A percentile compares a stretch with the other conserved stretches of the same genome.
phyloP scores from a whole-genome alignment of 306 rosid genomes.

The Casuarina glauca region DNA sequence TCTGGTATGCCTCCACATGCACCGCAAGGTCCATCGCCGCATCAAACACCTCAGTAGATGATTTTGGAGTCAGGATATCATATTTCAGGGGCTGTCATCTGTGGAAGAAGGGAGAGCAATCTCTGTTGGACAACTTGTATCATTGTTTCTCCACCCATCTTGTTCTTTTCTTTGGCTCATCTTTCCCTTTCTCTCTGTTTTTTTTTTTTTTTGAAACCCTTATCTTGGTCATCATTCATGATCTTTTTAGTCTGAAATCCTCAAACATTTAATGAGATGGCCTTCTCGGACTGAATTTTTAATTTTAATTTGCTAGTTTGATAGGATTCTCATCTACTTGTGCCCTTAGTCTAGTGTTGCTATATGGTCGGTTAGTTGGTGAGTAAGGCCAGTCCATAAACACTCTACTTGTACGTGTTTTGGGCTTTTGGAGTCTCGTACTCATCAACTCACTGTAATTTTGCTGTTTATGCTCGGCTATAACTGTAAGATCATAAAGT shows the following conservation, averaged over 20 bases:
- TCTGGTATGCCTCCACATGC: constrained; percentile 72
- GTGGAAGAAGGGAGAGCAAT: not conserved
- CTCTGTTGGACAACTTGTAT: not conserved
- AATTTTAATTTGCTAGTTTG: not conserved
- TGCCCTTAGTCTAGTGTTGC: not conserved
- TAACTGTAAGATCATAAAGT: not conserved
- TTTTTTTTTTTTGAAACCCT: not conserved
- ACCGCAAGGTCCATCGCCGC: constrained; percentile 50
- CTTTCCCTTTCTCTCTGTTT: too few relatives aligned
- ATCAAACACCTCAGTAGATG: constrained; percentile 65
- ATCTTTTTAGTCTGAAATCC: not conserved
- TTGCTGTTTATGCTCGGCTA: not conserved
- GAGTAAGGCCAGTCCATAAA: not conserved
- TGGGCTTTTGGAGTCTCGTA: not conserved
- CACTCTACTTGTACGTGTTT: not conserved
- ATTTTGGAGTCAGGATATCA: not conserved
- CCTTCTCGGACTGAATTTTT: not conserved
- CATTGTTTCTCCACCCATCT: not conserved
- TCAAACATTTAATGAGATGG: not conserved
- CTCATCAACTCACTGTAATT: not conserved
- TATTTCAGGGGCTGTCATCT: not conserved
- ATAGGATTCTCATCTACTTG: not conserved
- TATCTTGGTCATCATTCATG: not conserved
- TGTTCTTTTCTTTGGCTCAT: too few relatives aligned
- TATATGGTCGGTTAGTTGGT: not conserved